These are phyloP conservation scores for Panicum hallii DNA, from an alignment of 202 grass and related monocot species.

Conservation along the genomic window DNA sequence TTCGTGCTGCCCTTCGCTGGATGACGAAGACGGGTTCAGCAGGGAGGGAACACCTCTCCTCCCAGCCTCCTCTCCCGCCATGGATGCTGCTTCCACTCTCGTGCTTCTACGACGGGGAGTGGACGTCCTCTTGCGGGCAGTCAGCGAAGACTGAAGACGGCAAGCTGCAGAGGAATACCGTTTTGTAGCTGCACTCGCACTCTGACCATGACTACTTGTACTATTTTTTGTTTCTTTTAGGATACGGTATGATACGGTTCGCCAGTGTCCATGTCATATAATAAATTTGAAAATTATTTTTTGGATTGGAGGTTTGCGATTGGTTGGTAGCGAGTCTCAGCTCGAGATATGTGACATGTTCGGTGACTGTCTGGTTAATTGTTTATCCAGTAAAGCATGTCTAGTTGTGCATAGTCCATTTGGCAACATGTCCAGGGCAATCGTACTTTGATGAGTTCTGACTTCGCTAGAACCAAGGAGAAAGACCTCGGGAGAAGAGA, in stretches of 20 bases:
- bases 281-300: neutral
- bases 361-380: neutral
- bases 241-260: neutral
- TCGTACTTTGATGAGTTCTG: neutral
- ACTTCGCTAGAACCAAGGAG: conserved; percentile 17
- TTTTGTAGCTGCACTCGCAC: neutral
- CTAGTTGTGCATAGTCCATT: neutral
- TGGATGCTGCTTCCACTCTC: neutral
- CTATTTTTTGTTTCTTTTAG: neutral
- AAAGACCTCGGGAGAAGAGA: conserved; percentile 1
- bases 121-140: neutral
- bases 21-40: conserved; percentile 17
- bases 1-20: conserved; percentile 32
- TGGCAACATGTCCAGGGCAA: neutral
- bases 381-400: neutral
- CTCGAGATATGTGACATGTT: neutral
- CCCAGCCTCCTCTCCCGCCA: conserved; percentile 38
- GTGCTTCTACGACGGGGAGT: neutral
- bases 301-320: neutral
- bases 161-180: neutral
- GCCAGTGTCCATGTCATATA: conserved; percentile 4
- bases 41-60: conserved; percentile 51
- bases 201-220: neutral
- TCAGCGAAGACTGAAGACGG: neutral
- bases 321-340: neutral